Percentiles rank a stretch among this genome's conserved stretches.
These are phyloP conservation scores for Alloteropsis semialata DNA, from an alignment of 176 grass and related monocot genomes.

Conservation along the genomic window DNA sequence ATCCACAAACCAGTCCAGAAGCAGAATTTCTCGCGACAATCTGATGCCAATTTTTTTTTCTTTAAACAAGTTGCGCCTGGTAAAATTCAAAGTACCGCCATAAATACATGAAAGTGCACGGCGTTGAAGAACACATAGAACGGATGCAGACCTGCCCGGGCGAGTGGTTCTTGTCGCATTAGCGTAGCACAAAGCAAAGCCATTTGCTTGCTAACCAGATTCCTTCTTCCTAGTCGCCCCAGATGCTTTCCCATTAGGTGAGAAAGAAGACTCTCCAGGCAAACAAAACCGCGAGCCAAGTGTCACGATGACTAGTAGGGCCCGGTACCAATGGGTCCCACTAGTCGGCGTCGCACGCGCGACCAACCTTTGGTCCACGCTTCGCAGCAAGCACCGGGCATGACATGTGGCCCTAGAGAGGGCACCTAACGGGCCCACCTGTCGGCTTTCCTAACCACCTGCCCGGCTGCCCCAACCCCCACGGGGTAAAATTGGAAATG, in stretches of 20 bases:
- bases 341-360: accelerated
- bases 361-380: background rate
- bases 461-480: background rate
- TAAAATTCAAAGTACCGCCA: background rate
- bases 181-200: background rate
- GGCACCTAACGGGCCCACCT: slow-evolving; percentile 6
- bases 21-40: background rate
- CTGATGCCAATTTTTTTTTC: background rate
- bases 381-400: too few species aligned
- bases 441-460: slow-evolving; percentile 18
- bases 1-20: background rate
- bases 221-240: background rate
- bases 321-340: background rate
- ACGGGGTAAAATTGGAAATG: background rate
- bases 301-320: background rate
- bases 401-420: background rate
- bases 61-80: background rate
- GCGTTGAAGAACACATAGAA: background rate
- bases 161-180: slow-evolving; percentile 22
- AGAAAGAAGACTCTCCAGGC: background rate
- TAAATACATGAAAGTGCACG: background rate
- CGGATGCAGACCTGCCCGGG: background rate
- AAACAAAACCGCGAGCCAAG: background rate
- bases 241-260: slow-evolving; percentile 19
- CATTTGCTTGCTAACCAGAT: background rate